These are phyloP conservation scores for Leptographium lundbergii DNA, from an alignment of 2,329 filamentous ascomycete genomes.

Conservation along the genomic window DNA sequence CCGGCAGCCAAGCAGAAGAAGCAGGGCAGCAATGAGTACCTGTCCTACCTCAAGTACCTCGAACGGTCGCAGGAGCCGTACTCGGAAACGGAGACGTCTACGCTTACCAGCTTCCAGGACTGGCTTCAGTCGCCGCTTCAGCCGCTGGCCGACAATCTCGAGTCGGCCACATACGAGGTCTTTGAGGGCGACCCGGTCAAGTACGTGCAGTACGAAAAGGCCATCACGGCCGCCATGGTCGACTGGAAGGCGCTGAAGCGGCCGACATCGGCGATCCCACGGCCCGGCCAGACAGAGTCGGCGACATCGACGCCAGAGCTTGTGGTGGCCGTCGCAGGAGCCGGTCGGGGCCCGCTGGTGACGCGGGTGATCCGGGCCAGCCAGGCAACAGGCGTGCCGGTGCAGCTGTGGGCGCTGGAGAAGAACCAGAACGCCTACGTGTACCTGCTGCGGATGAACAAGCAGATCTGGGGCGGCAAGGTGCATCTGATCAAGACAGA, in stretches of 20 bases:
- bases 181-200: constrained; percentile 98
- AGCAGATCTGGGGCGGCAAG: constrained; percentile 62
- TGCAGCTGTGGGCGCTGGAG: constrained; percentile 86
- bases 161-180: constrained; percentile 95
- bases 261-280: constrained; percentile 53
- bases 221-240: constrained; percentile 64
- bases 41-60: constrained; percentile 73
- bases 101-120: constrained; percentile 60
- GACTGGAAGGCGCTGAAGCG: constrained; percentile 67
- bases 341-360: constrained; percentile 83
- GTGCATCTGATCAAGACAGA: constrained; percentile 91
- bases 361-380: constrained; percentile 77
- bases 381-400: constrained; percentile 57
- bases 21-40: constrained; percentile 28
- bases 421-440: constrained; percentile 99
- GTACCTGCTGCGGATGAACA: constrained; percentile 76
- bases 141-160: constrained; percentile 88
- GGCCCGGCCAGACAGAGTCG: constrained; percentile 35
- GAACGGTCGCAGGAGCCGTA: constrained; percentile 66
- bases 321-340: constrained; percentile 83
- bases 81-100: constrained; percentile 35
- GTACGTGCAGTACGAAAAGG: constrained; percentile 88
- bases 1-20: constrained; percentile 29
- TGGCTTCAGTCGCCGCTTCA: constrained; percentile 93
- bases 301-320: constrained; percentile 25